Evolutionary conservation across 805 yeast genomes (phyloP).

Genomic region (Candida argentea): DNA sequence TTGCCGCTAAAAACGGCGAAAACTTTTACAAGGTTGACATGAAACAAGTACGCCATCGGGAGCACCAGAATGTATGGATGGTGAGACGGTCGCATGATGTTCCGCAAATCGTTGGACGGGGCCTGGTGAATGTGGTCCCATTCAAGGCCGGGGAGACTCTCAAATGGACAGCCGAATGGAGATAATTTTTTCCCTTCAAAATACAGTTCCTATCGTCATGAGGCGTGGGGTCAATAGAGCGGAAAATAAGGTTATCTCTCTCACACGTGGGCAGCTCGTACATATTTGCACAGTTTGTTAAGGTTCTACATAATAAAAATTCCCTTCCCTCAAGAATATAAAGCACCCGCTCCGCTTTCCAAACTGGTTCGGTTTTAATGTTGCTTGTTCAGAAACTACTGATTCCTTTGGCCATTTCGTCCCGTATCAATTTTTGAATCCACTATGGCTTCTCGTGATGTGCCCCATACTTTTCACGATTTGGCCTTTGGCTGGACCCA

Average conservation of each 20-base stretch:
- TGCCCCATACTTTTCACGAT: slow-evolving; percentile 33
- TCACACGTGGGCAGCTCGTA: no score
- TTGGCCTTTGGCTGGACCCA: slow-evolving; percentile 32
- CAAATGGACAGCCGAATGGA: slow-evolving; percentile 71
- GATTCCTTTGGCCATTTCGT: neutral
- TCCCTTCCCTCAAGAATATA: neutral
- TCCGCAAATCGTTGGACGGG: slow-evolving; percentile 46
- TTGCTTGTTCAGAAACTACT: neutral
- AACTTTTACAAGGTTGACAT: slow-evolving; percentile 48
- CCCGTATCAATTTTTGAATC: neutral
- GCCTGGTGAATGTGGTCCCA: slow-evolving; percentile 54
- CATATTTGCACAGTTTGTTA: no score
- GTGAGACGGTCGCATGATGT: slow-evolving; percentile 44
- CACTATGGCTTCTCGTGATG: slow-evolving; percentile 31
- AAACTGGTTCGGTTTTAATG: neutral
- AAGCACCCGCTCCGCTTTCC: neutral
- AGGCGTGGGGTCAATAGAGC: no score
- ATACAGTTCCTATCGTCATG: no score
- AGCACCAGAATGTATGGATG: slow-evolving; percentile 40
- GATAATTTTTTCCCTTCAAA: no score
- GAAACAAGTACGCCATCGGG: slow-evolving; percentile 19
- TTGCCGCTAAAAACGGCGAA: slow-evolving; percentile 69
- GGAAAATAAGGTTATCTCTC: no score
- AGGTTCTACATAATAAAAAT: neutral
- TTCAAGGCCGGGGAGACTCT: slow-evolving; percentile 75